A percentile compares a stretch with the other conserved stretches of the same genome.
Conservation (phyloP, 1,139 yeast species). For the Ogataea hybrid region DNA sequence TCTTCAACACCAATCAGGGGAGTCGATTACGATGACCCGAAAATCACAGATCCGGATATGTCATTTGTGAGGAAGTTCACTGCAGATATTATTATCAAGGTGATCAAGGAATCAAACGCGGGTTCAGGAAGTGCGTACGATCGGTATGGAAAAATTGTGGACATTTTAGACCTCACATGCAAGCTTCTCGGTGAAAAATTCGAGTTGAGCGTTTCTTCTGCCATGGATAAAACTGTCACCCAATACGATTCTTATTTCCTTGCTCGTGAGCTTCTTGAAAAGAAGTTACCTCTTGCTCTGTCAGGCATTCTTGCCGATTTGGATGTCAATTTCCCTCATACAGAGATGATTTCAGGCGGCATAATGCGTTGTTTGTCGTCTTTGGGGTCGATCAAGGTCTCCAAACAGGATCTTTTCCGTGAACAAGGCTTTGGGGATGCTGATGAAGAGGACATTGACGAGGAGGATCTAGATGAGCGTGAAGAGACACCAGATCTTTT, state of each 20-base stretch:
- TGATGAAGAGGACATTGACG: constrained; percentile 66
- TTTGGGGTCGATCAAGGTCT: constrained; percentile 61
- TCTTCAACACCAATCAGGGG: constrained; percentile 47
- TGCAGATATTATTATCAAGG: constrained; percentile 66
- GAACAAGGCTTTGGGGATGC: constrained; percentile 45
- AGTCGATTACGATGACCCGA: constrained; percentile 35
- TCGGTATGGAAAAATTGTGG: constrained; percentile 54
- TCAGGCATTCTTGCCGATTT: constrained; percentile 58
- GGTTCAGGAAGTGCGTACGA: constrained; percentile 35
- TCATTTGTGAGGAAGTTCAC: constrained; percentile 71
- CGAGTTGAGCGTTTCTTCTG: constrained; percentile 41
- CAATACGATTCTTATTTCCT: constrained; percentile 59
- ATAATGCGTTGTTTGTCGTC: constrained; percentile 61
- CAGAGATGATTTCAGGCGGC: constrained; percentile 55
- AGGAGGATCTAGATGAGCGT: constrained; percentile 49
- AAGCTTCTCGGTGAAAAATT: constrained; percentile 41
- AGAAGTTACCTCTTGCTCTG: constrained; percentile 57
- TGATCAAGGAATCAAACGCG: constrained; percentile 49
- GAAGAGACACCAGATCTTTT: constrained; percentile 85
- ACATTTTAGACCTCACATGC: constrained; percentile 54
- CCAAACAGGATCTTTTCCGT: constrained; percentile 55
- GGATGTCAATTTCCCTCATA: constrained; percentile 70
- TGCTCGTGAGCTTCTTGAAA: constrained; percentile 64
- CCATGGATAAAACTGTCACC: constrained; percentile 47
- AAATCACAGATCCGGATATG: constrained; percentile 64